Conservation (phyloP, 768 basidiomycete genomes). For the Amanita rimosa region DNA sequence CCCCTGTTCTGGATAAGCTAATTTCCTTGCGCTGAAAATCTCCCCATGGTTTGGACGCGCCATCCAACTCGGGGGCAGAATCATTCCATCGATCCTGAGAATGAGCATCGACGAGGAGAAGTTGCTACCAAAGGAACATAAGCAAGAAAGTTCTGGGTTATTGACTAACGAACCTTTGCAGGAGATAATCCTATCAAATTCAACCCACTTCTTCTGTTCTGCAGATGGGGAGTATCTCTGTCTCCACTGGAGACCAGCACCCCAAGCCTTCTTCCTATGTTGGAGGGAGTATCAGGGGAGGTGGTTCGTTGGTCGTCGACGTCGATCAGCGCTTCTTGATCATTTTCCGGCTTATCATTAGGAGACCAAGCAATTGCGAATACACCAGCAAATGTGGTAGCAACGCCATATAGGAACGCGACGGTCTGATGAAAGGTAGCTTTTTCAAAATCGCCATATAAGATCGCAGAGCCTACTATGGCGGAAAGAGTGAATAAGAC, state of each 20-base stretch:
- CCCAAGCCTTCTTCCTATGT: slow-evolving; percentile 21
- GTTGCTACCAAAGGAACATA: slow-evolving; percentile 27
- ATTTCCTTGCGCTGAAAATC: background rate
- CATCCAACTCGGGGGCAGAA: slow-evolving; percentile 12
- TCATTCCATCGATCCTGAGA: slow-evolving; percentile 32
- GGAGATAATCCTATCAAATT: slow-evolving; percentile 64
- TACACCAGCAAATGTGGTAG: slow-evolving; percentile 83
- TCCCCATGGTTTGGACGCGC: slow-evolving; percentile 10
- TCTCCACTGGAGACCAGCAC: slow-evolving; percentile 28
- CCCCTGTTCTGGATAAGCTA: background rate
- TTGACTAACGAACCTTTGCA: slow-evolving; percentile 42
- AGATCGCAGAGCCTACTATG: slow-evolving; percentile 84
- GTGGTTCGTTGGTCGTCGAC: background rate
- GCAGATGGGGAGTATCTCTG: slow-evolving; percentile 31
- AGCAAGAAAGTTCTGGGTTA: background rate
- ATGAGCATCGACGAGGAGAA: slow-evolving; percentile 58
- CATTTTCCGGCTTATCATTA: slow-evolving; percentile 13
- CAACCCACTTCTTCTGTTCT: slow-evolving; percentile 43
- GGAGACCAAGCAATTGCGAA: slow-evolving; percentile 75
- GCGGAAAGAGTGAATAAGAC: slow-evolving; percentile 91
- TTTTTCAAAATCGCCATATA: slow-evolving; percentile 88
- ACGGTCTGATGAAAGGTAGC: slow-evolving; percentile 74
- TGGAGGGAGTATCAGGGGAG: background rate
- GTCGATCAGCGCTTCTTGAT: slow-evolving; percentile 12
- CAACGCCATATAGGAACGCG: slow-evolving; percentile 80